Conservation (phyloP, 2,329 filamentous ascomycete species). For the Venturia pyrina region DNA sequence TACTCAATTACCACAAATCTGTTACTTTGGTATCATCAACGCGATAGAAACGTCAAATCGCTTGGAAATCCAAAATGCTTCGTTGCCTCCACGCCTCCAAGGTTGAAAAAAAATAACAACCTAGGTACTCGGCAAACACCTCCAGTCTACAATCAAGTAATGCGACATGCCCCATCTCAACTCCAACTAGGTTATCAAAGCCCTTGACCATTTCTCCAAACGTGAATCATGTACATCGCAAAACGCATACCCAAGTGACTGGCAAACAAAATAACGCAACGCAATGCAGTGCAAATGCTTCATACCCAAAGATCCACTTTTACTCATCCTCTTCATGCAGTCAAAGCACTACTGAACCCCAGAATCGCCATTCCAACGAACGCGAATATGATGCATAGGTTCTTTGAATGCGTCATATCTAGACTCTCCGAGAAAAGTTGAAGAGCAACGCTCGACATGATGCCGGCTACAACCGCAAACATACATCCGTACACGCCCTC, state of each 20-base stretch:
- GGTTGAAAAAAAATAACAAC: too few species aligned
- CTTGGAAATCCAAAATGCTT: not conserved
- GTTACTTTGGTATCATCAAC: not conserved
- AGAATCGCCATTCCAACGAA: conserved; percentile 82
- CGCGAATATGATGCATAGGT: conserved; percentile 67
- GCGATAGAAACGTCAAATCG: not conserved
- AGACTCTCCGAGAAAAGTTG: conserved; percentile 82
- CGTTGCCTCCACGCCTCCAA: not conserved
- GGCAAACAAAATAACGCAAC: not conserved
- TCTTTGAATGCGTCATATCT: conserved; percentile 68
- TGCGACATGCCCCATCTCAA: too few species aligned
- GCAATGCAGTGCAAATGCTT: not conserved
- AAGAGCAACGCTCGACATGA: conserved; percentile 89
- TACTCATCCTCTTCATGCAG: conserved; percentile 36
- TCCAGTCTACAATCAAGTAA: too few species aligned
- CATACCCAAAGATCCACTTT: not conserved
- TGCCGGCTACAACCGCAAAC: conserved; percentile 83
- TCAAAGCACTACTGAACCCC: conserved; percentile 75
- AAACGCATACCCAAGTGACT: not conserved
- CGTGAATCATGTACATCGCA: not conserved
- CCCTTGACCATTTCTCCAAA: not conserved
- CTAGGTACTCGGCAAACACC: too few species aligned
- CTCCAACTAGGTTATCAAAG: not conserved
- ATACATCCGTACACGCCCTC: conserved; percentile 63
- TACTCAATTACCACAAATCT: not conserved